Conservation (phyloP, 2,329 filamentous ascomycete genomes). For the Colletotrichum camelliae region DNA sequence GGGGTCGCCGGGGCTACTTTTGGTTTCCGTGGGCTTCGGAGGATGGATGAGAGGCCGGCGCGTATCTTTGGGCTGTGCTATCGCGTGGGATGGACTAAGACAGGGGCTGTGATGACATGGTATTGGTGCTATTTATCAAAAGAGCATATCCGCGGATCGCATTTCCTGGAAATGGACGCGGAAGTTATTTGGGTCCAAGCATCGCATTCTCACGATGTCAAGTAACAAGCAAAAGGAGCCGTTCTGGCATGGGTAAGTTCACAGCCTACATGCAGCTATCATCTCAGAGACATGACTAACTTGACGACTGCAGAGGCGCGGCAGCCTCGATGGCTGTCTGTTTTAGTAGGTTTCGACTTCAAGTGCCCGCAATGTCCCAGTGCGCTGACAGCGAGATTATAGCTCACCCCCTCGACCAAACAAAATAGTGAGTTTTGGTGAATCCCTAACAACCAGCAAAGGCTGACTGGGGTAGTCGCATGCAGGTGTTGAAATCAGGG, state of each 20-base stretch:
- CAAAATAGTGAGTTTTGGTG: slow-evolving; percentile 43
- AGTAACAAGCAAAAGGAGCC: slow-evolving; percentile 40
- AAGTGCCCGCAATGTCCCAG: not conserved
- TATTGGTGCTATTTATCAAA: slow-evolving; percentile 4
- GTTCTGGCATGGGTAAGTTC: slow-evolving; percentile 48
- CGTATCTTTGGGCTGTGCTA: not conserved
- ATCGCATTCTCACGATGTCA: not conserved
- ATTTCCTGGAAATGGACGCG: not conserved
- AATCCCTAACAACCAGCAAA: fast-evolving
- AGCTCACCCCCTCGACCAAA: slow-evolving; percentile 51
- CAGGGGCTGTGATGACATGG: not conserved
- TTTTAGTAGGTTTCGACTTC: slow-evolving; percentile 39
- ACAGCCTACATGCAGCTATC: fast-evolving
- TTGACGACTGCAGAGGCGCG: slow-evolving; percentile 36
- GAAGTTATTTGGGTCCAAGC: not conserved
- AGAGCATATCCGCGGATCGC: not conserved
- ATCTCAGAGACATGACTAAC: not conserved
- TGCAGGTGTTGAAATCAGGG: slow-evolving; percentile 48
- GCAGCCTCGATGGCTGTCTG: slow-evolving; percentile 51
- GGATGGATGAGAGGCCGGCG: not conserved
- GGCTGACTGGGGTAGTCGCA: slow-evolving; percentile 34
- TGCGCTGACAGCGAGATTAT: not conserved
- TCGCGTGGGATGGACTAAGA: not conserved
- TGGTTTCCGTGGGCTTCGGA: not conserved
- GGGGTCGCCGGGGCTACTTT: slow-evolving; percentile 8